Conservation (phyloP, 2,329 filamentous ascomycete species). For the Fusarium praegraminearum region DNA sequence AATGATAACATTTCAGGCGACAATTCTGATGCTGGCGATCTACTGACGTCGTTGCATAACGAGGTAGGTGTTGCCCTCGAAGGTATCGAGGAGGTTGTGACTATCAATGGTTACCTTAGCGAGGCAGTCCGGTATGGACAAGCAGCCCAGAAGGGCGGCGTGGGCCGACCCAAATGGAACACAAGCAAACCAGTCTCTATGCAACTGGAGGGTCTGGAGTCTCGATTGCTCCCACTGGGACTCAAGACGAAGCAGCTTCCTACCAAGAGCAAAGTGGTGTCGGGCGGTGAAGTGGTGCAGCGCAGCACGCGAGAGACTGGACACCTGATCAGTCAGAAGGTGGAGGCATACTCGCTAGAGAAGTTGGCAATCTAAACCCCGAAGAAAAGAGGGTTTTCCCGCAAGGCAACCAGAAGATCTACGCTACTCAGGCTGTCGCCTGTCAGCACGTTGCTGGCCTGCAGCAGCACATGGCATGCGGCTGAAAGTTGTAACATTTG, state of each 20-base stretch:
- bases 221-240: conserved; percentile 76
- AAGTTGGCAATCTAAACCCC: conserved; percentile 72
- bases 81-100: conserved; percentile 76
- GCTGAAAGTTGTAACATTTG: conserved; percentile 30
- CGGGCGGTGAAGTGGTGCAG: conserved; percentile 76
- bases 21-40: conserved; percentile 68
- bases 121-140: conserved; percentile 74
- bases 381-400: conserved; percentile 17
- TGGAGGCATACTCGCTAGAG: conserved; percentile 86
- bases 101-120: conserved; percentile 71
- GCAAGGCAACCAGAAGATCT: conserved; percentile 28
- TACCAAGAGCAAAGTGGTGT: conserved; percentile 69
- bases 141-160: conserved; percentile 52
- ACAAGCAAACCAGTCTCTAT: conserved; percentile 59
- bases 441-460: conserved; percentile 28
- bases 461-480: conserved; percentile 39
- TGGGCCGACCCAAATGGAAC: conserved; percentile 48
- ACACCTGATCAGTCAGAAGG: conserved; percentile 80
- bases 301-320: conserved; percentile 80
- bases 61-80: conserved; percentile 79
- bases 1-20: conserved; percentile 68
- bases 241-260: conserved; percentile 69
- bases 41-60: conserved; percentile 73
- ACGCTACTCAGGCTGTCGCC: conserved; percentile 18
- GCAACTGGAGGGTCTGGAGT: conserved; percentile 58